phyloP scores from a whole-genome alignment of 2,329 filamentous ascomycete genomes.

The Ramularia collo-cygni region DNA sequence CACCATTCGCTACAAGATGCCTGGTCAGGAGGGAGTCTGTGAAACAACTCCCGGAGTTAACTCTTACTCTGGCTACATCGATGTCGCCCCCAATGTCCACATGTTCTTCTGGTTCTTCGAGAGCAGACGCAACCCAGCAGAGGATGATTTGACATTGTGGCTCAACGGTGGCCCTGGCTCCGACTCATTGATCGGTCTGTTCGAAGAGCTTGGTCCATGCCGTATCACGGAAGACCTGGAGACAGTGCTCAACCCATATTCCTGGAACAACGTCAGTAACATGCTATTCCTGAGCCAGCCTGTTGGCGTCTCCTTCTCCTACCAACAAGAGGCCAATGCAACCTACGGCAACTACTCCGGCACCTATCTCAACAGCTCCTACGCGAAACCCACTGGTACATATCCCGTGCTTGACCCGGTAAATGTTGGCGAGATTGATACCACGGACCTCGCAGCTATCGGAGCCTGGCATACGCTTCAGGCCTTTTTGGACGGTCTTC shows the following conservation, averaged over 20 bases:
- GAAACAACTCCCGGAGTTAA: constrained; percentile 47
- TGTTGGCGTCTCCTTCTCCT: constrained; percentile 52
- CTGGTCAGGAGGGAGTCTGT: constrained; percentile 30
- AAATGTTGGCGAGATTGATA: constrained; percentile 38
- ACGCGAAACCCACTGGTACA: constrained; percentile 18
- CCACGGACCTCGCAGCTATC: constrained; percentile 50
- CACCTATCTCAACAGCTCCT: constrained; percentile 34
- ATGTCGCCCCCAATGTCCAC: constrained; percentile 32
- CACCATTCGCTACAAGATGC: constrained; percentile 34
- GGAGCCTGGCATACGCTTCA: constrained; percentile 51
- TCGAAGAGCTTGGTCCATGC: constrained; percentile 42
- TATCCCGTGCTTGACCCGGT: not conserved
- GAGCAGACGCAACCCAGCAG: constrained; percentile 44
- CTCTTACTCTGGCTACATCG: constrained; percentile 39
- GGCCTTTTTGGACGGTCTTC: constrained; percentile 45
- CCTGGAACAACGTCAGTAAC: constrained; percentile 53
- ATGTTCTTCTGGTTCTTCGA: constrained; percentile 63
- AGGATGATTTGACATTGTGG: constrained; percentile 55
- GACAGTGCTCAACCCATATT: constrained; percentile 46
- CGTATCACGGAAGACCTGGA: constrained; percentile 35
- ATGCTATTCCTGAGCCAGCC: constrained; percentile 57
- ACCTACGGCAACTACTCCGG: constrained; percentile 31
- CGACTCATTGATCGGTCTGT: constrained; percentile 52
- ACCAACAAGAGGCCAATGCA: constrained; percentile 30
- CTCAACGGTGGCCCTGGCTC: constrained; percentile 54